A percentile compares a stretch with the other conserved stretches of the same genome.
These are phyloP conservation scores for Eimeria praecox DNA, from an alignment of 169 alveolate genomes.

Conservation along the genomic window DNA sequence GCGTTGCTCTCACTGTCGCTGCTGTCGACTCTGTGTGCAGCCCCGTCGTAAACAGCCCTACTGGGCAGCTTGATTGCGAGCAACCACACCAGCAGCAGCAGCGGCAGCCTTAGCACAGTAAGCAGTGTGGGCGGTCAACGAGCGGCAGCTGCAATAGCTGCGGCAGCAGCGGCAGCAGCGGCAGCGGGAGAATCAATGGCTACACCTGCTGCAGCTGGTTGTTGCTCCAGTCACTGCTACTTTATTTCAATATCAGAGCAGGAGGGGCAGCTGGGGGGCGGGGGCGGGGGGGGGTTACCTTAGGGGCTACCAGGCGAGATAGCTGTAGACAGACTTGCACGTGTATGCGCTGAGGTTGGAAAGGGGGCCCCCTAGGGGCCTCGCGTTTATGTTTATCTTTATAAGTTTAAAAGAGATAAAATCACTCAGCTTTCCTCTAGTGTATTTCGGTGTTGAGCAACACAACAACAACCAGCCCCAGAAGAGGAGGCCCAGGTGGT, in stretches of 20 bases:
- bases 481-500: conserved; percentile 6
- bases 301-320: not conserved
- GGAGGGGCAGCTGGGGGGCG: not conserved
- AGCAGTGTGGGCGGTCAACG: not conserved
- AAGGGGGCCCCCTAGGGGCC: conserved; percentile 51
- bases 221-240: not conserved
- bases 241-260: not conserved
- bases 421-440: too few species aligned
- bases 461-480: conserved; percentile 68
- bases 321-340: not conserved
- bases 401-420: not conserved
- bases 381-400: not conserved
- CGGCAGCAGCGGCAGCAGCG: not conserved
- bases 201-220: not conserved
- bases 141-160: not conserved
- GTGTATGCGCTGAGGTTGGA: not conserved
- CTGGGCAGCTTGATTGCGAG: not conserved
- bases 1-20: conserved; percentile 20
- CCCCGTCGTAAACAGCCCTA: not conserved
- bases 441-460: not conserved
- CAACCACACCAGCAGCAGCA: conserved; percentile 1
- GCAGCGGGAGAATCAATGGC: not conserved
- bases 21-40: not conserved
- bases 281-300: too few species aligned
- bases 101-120: not conserved